Conservation (phyloP, 441 rosid genomes). For the Populus hybrid region DNA sequence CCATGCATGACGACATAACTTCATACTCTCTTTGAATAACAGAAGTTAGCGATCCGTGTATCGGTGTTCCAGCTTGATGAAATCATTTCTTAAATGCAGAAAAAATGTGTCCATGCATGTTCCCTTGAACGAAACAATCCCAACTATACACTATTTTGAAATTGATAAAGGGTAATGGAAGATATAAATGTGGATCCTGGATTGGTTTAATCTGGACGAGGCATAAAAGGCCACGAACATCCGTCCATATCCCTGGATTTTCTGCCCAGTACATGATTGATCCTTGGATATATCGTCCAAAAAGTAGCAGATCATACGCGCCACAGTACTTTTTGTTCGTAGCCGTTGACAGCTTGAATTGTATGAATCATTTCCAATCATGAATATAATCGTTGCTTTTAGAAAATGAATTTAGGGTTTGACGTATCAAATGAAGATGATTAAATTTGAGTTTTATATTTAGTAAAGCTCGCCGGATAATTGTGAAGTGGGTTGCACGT, state of each 20-base stretch:
- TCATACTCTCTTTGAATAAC: background rate
- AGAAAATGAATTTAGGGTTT: background rate
- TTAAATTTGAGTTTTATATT: background rate
- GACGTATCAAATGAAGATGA: background rate
- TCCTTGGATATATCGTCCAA: background rate
- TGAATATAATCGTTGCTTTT: too few species aligned
- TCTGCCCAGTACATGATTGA: background rate
- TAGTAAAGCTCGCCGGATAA: background rate
- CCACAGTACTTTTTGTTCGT: background rate
- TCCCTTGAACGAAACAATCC: conserved; percentile 14
- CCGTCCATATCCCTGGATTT: conserved; percentile 1
- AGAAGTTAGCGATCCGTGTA: background rate
- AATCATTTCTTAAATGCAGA: background rate
- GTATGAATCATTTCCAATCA: too few species aligned
- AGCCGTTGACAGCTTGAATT: background rate
- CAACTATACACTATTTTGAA: background rate
- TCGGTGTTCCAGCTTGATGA: background rate
- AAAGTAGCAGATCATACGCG: background rate
- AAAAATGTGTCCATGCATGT: conserved; percentile 1
- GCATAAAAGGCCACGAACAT: background rate
- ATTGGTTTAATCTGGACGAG: conserved; percentile 7
- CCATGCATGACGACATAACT: background rate
- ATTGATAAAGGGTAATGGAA: background rate
- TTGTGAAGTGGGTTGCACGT: background rate
- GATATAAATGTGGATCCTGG: conserved; percentile 3